Percentiles rank a stretch among this genome's conserved stretches.
These are phyloP conservation scores for Gautieria morchelliformis DNA, from an alignment of 768 basidiomycete genomes.

Conservation along the genomic window DNA sequence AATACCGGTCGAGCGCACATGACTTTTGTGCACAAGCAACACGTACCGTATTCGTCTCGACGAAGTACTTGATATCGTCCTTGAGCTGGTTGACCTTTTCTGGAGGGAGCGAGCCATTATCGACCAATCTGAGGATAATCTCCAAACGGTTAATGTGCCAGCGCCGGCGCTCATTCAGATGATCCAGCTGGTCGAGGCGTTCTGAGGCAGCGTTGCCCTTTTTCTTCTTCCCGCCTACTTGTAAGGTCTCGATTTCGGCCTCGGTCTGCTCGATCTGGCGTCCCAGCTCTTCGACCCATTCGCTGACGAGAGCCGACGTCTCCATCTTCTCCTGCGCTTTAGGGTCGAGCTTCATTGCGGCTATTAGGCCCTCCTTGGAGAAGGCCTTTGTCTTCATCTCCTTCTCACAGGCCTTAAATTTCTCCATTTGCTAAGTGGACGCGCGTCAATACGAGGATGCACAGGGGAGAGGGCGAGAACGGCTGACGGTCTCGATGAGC, in stretches of 20 bases:
- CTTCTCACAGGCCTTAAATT: constrained; percentile 99
- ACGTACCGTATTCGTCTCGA: constrained; percentile 89
- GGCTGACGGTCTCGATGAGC: constrained; percentile 84
- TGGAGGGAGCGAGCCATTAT: constrained; percentile 81
- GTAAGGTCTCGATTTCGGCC: constrained; percentile 85
- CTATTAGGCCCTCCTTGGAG: constrained; percentile 95
- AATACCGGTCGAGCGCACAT: constrained; percentile 6
- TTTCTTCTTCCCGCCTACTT: constrained; percentile 70
- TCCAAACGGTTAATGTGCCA: constrained; percentile 94
- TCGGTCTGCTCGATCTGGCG: constrained; percentile 92
- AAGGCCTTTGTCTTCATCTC: constrained; percentile 99
- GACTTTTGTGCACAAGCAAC: constrained; percentile 8
- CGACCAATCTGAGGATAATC: constrained; percentile 83
- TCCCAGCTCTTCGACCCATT: constrained; percentile 87
- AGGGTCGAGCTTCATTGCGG: constrained; percentile 90
- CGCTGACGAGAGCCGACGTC: constrained; percentile 35
- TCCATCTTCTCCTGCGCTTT: constrained; percentile 96
- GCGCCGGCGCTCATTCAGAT: constrained; percentile 83
- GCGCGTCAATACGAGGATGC: constrained; percentile 14
- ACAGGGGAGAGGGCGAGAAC: not conserved
- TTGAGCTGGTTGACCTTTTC: constrained; percentile 78
- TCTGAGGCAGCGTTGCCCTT: constrained; percentile 67
- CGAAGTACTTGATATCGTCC: constrained; percentile 94
- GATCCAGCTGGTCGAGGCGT: constrained; percentile 76
- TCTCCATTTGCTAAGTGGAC: constrained; percentile 92